Evolutionary conservation across 768 basidiomycete species (phyloP), one percentile per base, ranked within the genome.

Genomic region (Coprinopsis marcescibilis): DNA sequence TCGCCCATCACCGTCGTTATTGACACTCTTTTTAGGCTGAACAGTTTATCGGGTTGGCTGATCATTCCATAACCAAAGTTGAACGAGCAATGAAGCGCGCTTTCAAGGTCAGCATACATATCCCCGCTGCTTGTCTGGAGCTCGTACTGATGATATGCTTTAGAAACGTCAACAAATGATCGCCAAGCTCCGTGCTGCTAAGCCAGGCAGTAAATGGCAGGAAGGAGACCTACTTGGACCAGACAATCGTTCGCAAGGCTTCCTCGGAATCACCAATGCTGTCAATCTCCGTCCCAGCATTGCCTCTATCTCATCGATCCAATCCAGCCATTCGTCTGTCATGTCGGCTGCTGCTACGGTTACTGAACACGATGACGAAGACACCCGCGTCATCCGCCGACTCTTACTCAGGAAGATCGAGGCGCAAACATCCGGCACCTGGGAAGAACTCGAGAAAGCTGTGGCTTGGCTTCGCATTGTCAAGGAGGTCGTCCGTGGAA

Each of bases 391-490:
- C 21, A 66, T 85, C 27, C 81, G 83, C 12, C 71, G 82, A 14
- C 60, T 89, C n/a, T 55, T 87, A 17, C 61, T 79, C 32, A 75
- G 81, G 37, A 86, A 85, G 64, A 75, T 88, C 45, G 77, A 81
- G 30, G 73, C 77, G 13, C 64, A 48, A 65, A 75, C 37, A 53
- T 76, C 43, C 13, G 77, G 76, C 4, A 78, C 80, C 2, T 73
- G 76, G 54, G 80, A 81, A 34, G 81, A 85, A 56, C 67, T 85
- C 34, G 82, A 86, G 49, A 76, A 72, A 52, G 71, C 72, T 26
- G 67, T 66, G 17, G 64, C 62, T 1, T 86, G 85, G 83, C 61
- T 85, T 15, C 69, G 72, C 38, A 76, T 85, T 42, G 75, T 86
- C 49, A 80, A 77, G 52, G 81, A 79, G 41, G 80, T 78, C 23